Evolutionary conservation across 192 early-diverging fungal species (phyloP).

Genomic region (Linnemannia elongata): DNA sequence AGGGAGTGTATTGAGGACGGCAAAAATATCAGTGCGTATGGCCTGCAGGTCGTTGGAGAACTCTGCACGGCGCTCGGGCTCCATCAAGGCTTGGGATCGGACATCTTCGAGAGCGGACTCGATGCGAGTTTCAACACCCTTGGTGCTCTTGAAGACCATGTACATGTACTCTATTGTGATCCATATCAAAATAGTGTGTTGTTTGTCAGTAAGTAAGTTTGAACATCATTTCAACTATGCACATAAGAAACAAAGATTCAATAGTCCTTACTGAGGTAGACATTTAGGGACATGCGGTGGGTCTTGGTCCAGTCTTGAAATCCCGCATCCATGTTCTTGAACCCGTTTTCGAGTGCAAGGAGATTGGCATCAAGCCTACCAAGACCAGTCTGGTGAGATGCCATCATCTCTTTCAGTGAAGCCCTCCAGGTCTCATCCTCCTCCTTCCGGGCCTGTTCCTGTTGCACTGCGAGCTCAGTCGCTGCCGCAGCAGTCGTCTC

Average conservation of each 20-base stretch:
- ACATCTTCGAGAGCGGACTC: conserved; percentile 1
- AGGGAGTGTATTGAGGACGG: conserved; percentile 9
- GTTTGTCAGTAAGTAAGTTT: neutral
- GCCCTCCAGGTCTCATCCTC: neutral
- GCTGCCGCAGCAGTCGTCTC: neutral
- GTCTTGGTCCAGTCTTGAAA: conserved; percentile 28
- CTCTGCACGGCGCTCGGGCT: neutral
- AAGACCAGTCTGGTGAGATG: neutral
- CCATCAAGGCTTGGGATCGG: neutral
- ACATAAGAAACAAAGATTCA: neutral
- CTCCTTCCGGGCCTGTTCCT: neutral
- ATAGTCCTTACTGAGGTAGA: conserved; percentile 24
- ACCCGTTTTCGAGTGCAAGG: neutral
- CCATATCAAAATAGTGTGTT: neutral
- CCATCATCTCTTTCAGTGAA: neutral
- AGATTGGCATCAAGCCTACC: neutral
- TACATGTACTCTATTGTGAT: conserved; percentile 35
- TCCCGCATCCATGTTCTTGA: conserved; percentile 10
- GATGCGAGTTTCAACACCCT: conserved; percentile 10
- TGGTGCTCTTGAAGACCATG: conserved; percentile 26
- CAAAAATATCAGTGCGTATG: conserved; percentile 14
- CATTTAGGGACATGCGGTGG: conserved; percentile 6
- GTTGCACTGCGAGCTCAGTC: neutral
- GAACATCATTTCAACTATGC: neutral
- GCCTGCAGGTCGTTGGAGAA: conserved; percentile 3